Percentiles rank a stretch among this genome's conserved stretches.
phyloP scores from a whole-genome alignment of 2,329 filamentous ascomycete genomes.

The Cryphonectria carpinicola region DNA sequence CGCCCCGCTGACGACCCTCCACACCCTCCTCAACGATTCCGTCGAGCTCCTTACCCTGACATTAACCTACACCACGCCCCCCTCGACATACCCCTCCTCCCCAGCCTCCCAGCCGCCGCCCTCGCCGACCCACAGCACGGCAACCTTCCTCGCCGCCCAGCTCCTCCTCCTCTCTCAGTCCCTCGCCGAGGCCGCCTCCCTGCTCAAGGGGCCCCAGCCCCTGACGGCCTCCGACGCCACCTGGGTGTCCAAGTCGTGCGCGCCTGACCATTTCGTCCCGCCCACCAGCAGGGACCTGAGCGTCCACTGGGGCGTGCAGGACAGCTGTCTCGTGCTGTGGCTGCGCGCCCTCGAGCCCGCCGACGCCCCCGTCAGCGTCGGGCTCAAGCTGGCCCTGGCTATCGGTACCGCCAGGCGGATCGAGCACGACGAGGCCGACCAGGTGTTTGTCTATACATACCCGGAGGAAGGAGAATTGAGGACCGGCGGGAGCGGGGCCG shows the following conservation, averaged over 20 bases:
- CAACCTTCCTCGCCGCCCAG: slow-evolving; percentile 56
- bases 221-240: slow-evolving; percentile 43
- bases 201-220: slow-evolving; percentile 58
- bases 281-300: slow-evolving; percentile 65
- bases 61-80: slow-evolving; percentile 55
- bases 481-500: slow-evolving; percentile 18
- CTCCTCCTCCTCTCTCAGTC: slow-evolving; percentile 60
- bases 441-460: slow-evolving; percentile 66
- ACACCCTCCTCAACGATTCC: slow-evolving; percentile 79
- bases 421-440: slow-evolving; percentile 80
- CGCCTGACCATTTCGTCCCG: slow-evolving; percentile 49
- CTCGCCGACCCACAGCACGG: slow-evolving; percentile 46
- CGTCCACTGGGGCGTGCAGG: slow-evolving; percentile 71
- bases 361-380: slow-evolving; percentile 62
- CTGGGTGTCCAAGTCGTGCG: slow-evolving; percentile 51
- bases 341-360: slow-evolving; percentile 72
- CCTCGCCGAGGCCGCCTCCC: slow-evolving; percentile 53
- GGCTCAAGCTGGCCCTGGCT: slow-evolving; percentile 70
- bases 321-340: slow-evolving; percentile 71
- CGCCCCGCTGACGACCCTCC: slow-evolving; percentile 70
- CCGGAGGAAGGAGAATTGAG: slow-evolving; percentile 15
- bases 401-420: slow-evolving; percentile 67
- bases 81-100: slow-evolving; percentile 42
- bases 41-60: slow-evolving; percentile 83
- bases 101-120: slow-evolving; percentile 58